Conservation (phyloP, 768 basidiomycete genomes). For the Butyriboletus loyo region DNA sequence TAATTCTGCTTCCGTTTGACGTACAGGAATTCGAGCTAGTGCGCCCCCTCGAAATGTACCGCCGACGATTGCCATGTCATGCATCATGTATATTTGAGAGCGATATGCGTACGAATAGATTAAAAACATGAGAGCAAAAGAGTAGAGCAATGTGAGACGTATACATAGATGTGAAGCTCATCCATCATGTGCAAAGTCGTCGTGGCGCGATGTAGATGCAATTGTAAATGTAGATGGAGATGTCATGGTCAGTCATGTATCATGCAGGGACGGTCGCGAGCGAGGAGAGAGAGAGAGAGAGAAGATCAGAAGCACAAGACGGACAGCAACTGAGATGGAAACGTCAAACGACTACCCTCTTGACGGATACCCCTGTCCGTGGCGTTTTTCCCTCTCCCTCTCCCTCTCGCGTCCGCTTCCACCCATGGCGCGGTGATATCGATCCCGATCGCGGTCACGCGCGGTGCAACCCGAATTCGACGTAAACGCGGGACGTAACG, state of each 20-base stretch:
- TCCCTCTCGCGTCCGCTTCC: conserved; percentile 14
- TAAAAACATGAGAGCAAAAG: not conserved
- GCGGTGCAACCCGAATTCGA: conserved; percentile 15
- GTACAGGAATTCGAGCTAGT: too few species aligned
- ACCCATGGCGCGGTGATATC: conserved; percentile 13
- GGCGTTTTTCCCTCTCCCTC: conserved; percentile 19
- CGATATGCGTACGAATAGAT: conserved; percentile 1
- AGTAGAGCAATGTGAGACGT: not conserved
- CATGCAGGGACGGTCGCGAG: not conserved
- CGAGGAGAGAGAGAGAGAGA: too few species aligned
- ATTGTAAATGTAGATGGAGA: not conserved
- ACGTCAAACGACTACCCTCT: conserved; percentile 1
- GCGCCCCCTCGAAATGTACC: too few species aligned
- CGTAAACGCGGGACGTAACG: conserved; percentile 33
- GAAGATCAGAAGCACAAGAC: not conserved
- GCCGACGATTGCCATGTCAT: too few species aligned
- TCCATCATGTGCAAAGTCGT: conserved; percentile 1
- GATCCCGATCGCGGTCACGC: conserved; percentile 21
- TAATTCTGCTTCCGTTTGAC: too few species aligned
- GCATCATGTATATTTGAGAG: not conserved
- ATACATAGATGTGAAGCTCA: not conserved
- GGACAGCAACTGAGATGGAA: not conserved
- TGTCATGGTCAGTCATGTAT: not conserved
- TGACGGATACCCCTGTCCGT: conserved; percentile 10
- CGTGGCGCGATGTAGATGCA: not conserved